Percentiles rank a stretch among this genome's conserved stretches.
These are phyloP conservation scores for Nothophoma quercina DNA, from an alignment of 2,329 filamentous ascomycete genomes.

Conservation along the genomic window DNA sequence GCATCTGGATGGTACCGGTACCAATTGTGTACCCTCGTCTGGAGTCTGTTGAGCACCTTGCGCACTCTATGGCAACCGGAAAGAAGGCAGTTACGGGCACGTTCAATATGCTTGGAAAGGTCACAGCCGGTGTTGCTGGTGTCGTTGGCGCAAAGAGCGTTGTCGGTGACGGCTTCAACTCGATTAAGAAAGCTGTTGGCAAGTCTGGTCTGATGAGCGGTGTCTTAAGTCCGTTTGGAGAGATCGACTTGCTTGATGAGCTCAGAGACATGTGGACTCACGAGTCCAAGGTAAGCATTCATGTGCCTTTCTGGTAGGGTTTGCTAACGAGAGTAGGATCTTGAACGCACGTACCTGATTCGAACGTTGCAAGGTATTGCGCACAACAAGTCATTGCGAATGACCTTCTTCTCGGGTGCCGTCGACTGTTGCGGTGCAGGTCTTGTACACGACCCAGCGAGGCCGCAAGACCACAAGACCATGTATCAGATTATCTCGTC, in stretches of 20 bases:
- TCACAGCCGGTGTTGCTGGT: constrained; percentile 92
- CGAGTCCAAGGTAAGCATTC: constrained; percentile 76
- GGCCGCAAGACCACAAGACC: constrained; percentile 94
- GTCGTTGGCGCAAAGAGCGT: constrained; percentile 95
- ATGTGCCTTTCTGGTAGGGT: no score
- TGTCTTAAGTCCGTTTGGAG: constrained; percentile 94
- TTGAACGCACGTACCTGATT: constrained; percentile 95
- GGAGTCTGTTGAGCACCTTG: constrained; percentile 89
- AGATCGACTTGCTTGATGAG: constrained; percentile 93
- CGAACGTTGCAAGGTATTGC: constrained; percentile 94
- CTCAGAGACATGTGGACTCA: constrained; percentile 98
- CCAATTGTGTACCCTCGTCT: constrained; percentile 90
- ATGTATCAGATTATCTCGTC: constrained; percentile 99
- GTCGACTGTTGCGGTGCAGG: constrained; percentile 93
- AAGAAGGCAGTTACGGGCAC: constrained; percentile 97
- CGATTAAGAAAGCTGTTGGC: constrained; percentile 95
- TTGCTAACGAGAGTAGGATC: constrained; percentile 63
- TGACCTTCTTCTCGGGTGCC: constrained; percentile 95
- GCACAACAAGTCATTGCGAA: constrained; percentile 92
- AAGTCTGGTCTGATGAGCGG: constrained; percentile 96
- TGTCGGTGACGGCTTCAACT: constrained; percentile 89
- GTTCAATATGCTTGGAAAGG: constrained; percentile 94
- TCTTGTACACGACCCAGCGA: constrained; percentile 89
- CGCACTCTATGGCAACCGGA: constrained; percentile 88
- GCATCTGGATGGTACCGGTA: constrained; percentile 93